Evolutionary conservation across 192 early-diverging fungal species (phyloP).

Genomic region (Backusella tarrabulga): DNA sequence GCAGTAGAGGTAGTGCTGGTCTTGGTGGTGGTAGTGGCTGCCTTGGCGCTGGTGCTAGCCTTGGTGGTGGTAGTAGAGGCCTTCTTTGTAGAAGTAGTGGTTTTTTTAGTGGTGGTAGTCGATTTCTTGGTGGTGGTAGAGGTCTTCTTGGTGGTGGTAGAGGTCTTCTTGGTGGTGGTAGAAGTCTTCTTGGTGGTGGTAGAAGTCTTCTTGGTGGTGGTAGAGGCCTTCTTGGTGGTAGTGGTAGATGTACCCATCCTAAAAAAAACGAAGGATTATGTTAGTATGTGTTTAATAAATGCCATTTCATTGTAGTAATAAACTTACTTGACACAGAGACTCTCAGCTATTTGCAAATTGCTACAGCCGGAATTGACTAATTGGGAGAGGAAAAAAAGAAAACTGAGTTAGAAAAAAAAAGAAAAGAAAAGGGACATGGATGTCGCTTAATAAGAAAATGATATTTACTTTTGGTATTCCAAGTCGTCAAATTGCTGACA

Average conservation of each 20-base stretch:
- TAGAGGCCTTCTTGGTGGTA: neutral
- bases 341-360: conserved; percentile 20
- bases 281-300: neutral
- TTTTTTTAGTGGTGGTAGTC: neutral
- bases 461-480: conserved; percentile 21
- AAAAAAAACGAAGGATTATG: neutral
- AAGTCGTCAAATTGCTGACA: conserved; percentile 6
- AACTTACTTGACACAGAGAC: conserved; percentile 21
- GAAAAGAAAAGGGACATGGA: neutral
- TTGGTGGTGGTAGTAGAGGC: conserved; percentile 3
- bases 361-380: conserved; percentile 22
- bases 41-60: neutral
- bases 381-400: neutral
- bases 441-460: neutral
- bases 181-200: conserved; percentile 8
- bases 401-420: neutral
- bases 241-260: neutral
- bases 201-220: neutral
- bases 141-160: conserved; percentile 16
- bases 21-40: conserved; percentile 8
- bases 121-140: conserved; percentile 1
- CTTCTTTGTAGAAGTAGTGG: conserved; percentile 9
- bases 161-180: neutral
- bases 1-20: neutral
- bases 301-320: neutral